Conservation (phyloP, 345 rosid species). For the Linum usitatissimum region DNA sequence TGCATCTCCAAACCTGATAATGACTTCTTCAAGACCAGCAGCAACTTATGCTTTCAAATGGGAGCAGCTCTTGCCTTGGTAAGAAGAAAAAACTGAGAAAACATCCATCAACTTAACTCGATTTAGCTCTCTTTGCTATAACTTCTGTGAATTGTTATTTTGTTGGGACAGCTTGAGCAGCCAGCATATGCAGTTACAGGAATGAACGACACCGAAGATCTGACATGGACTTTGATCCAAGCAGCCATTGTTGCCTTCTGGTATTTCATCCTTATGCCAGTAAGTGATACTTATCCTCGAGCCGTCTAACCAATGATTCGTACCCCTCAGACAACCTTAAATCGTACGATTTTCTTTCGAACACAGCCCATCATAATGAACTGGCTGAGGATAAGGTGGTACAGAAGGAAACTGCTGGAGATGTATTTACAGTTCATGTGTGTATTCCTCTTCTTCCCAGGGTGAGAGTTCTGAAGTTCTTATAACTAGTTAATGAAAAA, state of each 20-base stretch:
- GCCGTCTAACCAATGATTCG: background rate
- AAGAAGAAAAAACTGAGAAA: background rate
- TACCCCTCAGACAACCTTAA: background rate
- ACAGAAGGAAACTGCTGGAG: conserved; percentile 67
- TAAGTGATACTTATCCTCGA: conserved; percentile 19
- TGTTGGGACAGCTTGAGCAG: conserved; percentile 39
- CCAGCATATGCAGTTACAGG: conserved; percentile 76
- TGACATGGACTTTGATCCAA: conserved; percentile 32
- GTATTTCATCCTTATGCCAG: conserved; percentile 74
- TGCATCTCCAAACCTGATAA: conserved; percentile 7
- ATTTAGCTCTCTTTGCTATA: background rate
- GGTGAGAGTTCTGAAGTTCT: conserved; percentile 28
- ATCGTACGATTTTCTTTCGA: background rate
- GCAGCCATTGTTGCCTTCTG: conserved; percentile 42
- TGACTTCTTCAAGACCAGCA: conserved; percentile 23
- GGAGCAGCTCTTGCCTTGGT: conserved; percentile 51
- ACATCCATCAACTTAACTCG: background rate
- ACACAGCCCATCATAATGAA: conserved; percentile 82
- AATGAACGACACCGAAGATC: conserved; percentile 54
- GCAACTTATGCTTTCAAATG: conserved; percentile 39
- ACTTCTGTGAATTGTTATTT: background rate
- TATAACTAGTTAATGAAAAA: background rate
- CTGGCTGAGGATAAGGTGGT: conserved; percentile 81
- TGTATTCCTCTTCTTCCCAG: conserved; percentile 83
- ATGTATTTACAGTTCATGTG: conserved; percentile 88